These are phyloP conservation scores for Mrakia frigida DNA, from an alignment of 768 basidiomycete genomes.

Conservation along the genomic window DNA sequence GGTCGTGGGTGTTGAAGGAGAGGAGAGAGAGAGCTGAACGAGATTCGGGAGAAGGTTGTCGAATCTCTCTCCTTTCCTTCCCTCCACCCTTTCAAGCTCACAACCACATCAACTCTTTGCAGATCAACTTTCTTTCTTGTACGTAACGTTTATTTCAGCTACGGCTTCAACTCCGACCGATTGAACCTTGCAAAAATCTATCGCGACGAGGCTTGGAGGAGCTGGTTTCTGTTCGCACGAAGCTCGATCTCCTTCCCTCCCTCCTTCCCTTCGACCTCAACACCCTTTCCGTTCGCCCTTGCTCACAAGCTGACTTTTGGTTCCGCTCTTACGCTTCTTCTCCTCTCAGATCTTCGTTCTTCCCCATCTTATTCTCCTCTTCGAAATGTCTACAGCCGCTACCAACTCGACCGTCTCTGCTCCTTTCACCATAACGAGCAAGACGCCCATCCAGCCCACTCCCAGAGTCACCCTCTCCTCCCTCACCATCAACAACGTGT, in stretches of 20 bases:
- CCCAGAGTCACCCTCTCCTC: constrained; percentile 30
- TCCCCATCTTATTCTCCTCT: background rate
- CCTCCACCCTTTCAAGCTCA: background rate
- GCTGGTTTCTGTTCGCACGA: background rate
- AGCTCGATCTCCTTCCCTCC: background rate
- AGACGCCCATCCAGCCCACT: constrained; percentile 14
- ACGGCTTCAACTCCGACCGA: background rate
- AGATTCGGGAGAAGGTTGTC: background rate
- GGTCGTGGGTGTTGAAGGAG: background rate
- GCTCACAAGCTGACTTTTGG: background rate
- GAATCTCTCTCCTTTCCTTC: background rate
- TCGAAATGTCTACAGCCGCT: constrained; percentile 21
- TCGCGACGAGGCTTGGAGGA: background rate
- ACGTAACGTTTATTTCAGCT: background rate
- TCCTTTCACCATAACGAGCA: constrained; percentile 4
- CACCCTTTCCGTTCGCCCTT: background rate
- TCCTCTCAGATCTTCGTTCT: background rate
- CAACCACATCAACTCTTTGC: background rate
- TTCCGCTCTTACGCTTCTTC: background rate
- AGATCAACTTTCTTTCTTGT: background rate
- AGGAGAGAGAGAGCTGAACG: background rate
- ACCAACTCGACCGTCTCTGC: constrained; percentile 31
- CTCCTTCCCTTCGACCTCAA: background rate
- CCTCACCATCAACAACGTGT: constrained; percentile 31
- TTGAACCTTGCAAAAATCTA: background rate